A percentile compares a stretch with the other conserved stretches of the same genome.
These are phyloP conservation scores for Dunaliella primolecta DNA, from an alignment of 139 green algal genomes.

Conservation along the genomic window DNA sequence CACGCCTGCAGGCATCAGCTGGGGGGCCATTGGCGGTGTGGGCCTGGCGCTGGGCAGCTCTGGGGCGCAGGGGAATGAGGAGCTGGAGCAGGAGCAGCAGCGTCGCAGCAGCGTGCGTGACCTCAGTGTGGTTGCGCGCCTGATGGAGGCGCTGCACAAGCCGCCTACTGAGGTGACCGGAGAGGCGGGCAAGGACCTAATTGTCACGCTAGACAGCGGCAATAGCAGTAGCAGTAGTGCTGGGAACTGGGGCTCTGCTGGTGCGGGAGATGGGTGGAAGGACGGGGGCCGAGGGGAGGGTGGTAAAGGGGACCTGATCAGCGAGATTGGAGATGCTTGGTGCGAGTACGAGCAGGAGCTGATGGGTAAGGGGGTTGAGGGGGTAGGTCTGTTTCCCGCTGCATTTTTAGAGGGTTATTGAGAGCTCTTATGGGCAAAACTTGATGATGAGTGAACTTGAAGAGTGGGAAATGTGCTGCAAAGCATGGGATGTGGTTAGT, in stretches of 20 bases:
- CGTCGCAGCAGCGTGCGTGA: neutral
- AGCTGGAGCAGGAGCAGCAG: neutral
- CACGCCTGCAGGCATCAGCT: neutral
- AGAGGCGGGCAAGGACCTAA: neutral
- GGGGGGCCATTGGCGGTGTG: neutral
- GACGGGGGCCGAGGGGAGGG: neutral
- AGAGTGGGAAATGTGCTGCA: too few species aligned
- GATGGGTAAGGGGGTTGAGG: neutral
- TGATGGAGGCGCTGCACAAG: neutral
- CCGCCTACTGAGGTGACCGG: neutral
- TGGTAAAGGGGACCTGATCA: neutral
- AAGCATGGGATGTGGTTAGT: too few species aligned
- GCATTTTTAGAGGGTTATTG: neutral
- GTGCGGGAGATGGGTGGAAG: neutral
- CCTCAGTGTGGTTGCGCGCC: neutral
- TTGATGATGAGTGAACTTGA: too few species aligned
- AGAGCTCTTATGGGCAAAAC: too few species aligned
- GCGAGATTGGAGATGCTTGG: neutral
- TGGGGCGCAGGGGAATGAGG: neutral
- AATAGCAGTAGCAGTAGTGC: neutral
- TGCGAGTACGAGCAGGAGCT: conserved; percentile 3
- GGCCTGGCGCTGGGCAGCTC: neutral
- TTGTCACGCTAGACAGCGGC: neutral
- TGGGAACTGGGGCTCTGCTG: neutral
- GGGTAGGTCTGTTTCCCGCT: neutral